A percentile compares a stretch with the other conserved stretches of the same genome.
phyloP scores from a whole-genome alignment of 805 yeast species.

The Candida sithepensis region DNA sequence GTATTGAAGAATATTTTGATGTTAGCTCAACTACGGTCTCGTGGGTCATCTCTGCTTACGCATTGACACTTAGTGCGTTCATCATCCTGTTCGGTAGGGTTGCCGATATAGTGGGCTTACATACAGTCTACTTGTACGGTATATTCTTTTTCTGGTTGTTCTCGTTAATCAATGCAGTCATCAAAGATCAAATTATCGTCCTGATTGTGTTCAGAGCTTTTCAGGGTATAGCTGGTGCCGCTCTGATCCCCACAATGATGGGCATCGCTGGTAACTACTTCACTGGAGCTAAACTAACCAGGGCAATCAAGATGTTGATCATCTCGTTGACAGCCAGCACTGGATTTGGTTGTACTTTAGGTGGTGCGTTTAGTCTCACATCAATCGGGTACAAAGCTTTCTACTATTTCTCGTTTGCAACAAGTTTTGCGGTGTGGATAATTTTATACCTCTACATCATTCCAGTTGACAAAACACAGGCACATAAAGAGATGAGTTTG shows the following conservation, averaged over 20 bases:
- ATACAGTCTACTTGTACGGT: conserved; percentile 28
- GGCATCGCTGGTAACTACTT: conserved; percentile 24
- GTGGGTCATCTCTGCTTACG: conserved; percentile 43
- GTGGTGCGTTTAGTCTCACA: conserved; percentile 41
- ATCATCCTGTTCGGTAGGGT: conserved; percentile 40
- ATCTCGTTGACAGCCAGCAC: conserved; percentile 23
- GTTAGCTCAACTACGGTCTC: conserved; percentile 32
- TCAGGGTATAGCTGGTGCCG: conserved; percentile 43
- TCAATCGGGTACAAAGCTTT: conserved; percentile 37
- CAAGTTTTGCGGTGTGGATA: conserved; percentile 15
- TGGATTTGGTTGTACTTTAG: conserved; percentile 39
- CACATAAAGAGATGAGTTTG: conserved; percentile 17
- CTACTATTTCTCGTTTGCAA: conserved; percentile 37
- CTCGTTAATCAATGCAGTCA: conserved; percentile 34
- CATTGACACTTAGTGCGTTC: conserved; percentile 42
- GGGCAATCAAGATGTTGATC: conserved; percentile 13
- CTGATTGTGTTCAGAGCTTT: conserved; percentile 41
- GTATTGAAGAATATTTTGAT: conserved; percentile 35
- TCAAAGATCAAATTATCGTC: conserved; percentile 31
- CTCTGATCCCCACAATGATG: conserved; percentile 33
- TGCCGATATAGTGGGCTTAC: conserved; percentile 40
- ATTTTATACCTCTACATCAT: conserved; percentile 24
- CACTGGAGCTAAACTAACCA: conserved; percentile 10
- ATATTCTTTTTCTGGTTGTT: conserved; percentile 13
- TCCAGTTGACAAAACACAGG: conserved; percentile 27